phyloP scores from a whole-genome alignment of 2,329 filamentous ascomycete genomes.

The Decorospora gaudefroyi region DNA sequence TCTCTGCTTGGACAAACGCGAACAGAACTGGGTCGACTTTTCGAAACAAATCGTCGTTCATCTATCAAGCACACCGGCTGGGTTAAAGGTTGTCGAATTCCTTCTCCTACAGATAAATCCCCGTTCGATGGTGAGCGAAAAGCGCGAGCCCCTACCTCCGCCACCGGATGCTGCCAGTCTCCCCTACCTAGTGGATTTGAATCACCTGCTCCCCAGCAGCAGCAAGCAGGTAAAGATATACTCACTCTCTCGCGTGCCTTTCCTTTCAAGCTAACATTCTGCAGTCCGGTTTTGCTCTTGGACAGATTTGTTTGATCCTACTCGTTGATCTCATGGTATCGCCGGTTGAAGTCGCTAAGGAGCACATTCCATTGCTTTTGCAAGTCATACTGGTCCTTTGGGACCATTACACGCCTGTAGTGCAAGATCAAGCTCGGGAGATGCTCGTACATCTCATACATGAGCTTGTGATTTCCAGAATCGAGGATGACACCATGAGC shows the following conservation, averaged over 20 bases:
- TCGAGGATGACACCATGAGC: slow-evolving; percentile 69
- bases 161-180: slow-evolving; percentile 74
- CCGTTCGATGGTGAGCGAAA: slow-evolving; percentile 96
- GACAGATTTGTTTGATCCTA: slow-evolving; percentile 89
- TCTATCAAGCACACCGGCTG: slow-evolving; percentile 80
- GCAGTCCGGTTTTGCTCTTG: slow-evolving; percentile 80
- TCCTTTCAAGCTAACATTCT: slow-evolving; percentile 19
- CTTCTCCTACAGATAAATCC: slow-evolving; percentile 87
- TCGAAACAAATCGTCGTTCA: slow-evolving; percentile 99
- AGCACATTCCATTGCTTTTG: slow-evolving; percentile 81
- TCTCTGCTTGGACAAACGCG: slow-evolving; percentile 86
- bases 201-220: slow-evolving; percentile 35
- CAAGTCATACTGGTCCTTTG: slow-evolving; percentile 93
- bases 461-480: slow-evolving; percentile 81
- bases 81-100: slow-evolving; percentile 92
- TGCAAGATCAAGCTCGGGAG: slow-evolving; percentile 94
- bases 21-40: slow-evolving; percentile 98
- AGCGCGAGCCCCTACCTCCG: slow-evolving; percentile 57
- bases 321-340: slow-evolving; percentile 96
- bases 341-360: slow-evolving; percentile 76
- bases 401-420: slow-evolving; percentile 94
- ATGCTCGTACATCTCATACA: slow-evolving; percentile 98
- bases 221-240: slow-evolving; percentile 35
- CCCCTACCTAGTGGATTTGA: slow-evolving; percentile 77
- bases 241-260: not conserved